phyloP scores from a whole-genome alignment of 371 early-diverging fungal genomes.

The Smittium culicis region DNA sequence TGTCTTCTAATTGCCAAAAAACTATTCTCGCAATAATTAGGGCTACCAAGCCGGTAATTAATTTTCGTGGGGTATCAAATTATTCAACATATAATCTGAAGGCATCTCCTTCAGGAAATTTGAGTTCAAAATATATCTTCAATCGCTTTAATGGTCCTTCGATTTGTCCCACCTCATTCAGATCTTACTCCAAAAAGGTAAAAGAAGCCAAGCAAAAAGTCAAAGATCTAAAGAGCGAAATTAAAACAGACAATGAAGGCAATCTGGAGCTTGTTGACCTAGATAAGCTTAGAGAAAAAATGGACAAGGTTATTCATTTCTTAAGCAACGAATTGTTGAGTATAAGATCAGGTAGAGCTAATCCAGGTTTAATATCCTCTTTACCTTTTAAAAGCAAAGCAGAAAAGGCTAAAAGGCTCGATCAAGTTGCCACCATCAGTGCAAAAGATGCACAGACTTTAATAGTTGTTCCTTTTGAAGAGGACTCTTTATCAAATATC shows the following conservation, averaged over 20 bases:
- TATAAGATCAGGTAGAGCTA: not conserved
- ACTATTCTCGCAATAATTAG: no score
- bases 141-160: no score
- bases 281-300: not conserved
- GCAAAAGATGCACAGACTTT: constrained; percentile 79
- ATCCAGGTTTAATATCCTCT: not conserved
- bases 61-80: no score
- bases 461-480: constrained; percentile 61
- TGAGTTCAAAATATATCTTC: no score
- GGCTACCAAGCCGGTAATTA: no score
- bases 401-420: not conserved
- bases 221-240: no score
- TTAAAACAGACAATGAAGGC: not conserved
- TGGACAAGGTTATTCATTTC: not conserved
- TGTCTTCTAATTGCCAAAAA: no score
- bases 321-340: not conserved
- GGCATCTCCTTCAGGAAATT: no score
- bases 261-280: not conserved
- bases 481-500: constrained; percentile 50
- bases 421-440: constrained; percentile 59
- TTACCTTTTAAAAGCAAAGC: not conserved
- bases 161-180: no score
- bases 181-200: no score
- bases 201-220: no score
- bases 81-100: no score